Evolutionary conservation across 768 basidiomycete genomes (phyloP).

Genomic region (Pleurotus platypus): DNA sequence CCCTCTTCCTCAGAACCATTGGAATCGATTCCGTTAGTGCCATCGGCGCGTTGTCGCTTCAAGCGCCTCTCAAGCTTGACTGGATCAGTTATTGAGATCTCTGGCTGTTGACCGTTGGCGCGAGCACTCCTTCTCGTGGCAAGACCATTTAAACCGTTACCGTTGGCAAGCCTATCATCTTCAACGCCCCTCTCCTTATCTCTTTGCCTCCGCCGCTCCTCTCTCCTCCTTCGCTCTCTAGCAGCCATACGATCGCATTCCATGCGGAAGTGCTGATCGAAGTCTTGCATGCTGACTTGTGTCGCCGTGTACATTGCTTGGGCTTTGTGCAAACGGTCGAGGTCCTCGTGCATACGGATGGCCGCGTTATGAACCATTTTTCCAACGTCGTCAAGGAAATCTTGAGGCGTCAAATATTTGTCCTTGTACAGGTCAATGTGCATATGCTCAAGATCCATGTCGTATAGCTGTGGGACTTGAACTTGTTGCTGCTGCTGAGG

Average conservation of each 20-base stretch:
- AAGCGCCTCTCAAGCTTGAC: constrained; percentile 69
- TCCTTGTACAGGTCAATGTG: constrained; percentile 80
- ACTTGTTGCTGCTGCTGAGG: constrained; percentile 34
- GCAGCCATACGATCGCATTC: constrained; percentile 90
- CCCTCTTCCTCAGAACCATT: constrained; percentile 53
- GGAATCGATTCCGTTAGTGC: constrained; percentile 43
- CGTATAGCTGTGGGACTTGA: constrained; percentile 54
- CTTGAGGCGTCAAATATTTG: constrained; percentile 81
- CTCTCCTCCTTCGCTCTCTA: constrained; percentile 64
- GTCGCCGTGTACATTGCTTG: constrained; percentile 87
- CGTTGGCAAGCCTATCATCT: constrained; percentile 21
- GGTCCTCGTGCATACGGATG: constrained; percentile 55
- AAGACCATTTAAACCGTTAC: constrained; percentile 33
- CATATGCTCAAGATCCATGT: constrained; percentile 93
- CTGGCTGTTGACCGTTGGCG: constrained; percentile 67
- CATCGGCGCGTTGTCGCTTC: constrained; percentile 66
- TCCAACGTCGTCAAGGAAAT: constrained; percentile 80
- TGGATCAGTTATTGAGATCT: constrained; percentile 72
- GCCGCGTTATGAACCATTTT: constrained; percentile 79
- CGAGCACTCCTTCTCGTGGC: constrained; percentile 71
- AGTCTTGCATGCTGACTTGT: constrained; percentile 82
- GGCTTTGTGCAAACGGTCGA: constrained; percentile 75
- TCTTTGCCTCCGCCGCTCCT: constrained; percentile 51
- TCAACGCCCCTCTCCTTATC: constrained; percentile 35
- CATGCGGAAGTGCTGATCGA: constrained; percentile 69